These are phyloP conservation scores for Polygonum aviculare DNA, from an alignment of 148 eudicot genomes.

Conservation along the genomic window DNA sequence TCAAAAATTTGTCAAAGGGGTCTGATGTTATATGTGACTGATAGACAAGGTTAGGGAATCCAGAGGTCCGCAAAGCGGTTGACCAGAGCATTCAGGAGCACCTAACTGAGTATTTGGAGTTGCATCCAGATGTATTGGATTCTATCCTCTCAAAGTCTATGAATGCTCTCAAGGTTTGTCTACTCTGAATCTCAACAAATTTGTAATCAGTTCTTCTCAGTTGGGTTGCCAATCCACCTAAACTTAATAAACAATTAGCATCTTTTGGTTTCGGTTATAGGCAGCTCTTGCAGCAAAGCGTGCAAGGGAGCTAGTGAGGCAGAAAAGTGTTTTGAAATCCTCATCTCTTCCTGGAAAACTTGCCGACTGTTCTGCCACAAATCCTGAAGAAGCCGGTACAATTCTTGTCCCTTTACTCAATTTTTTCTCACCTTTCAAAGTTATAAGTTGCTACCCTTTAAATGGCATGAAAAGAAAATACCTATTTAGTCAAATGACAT, in stretches of 20 bases:
- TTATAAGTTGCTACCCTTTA: background rate
- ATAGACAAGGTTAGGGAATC: conserved; percentile 93
- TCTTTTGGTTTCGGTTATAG: conserved; percentile 27
- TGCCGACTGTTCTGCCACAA: conserved; percentile 92
- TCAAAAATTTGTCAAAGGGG: background rate
- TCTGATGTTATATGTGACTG: conserved; percentile 16
- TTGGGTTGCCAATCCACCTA: background rate
- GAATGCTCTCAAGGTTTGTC: conserved; percentile 79
- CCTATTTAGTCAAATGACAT: background rate
- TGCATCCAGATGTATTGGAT: conserved; percentile 95
- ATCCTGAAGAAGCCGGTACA: conserved; percentile 89
- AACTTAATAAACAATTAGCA: background rate
- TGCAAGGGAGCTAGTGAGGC: conserved; percentile 89
- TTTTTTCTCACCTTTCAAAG: background rate
- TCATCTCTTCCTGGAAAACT: conserved; percentile 99
- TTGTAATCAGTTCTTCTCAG: background rate
- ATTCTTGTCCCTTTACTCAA: background rate
- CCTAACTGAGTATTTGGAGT: conserved; percentile 85
- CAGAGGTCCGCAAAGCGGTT: conserved; percentile 86
- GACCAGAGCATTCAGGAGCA: conserved; percentile 88
- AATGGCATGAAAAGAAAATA: background rate
- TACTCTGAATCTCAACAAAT: background rate
- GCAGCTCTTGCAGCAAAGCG: conserved; percentile 97
- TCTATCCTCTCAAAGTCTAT: conserved; percentile 77
- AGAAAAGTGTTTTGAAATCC: conserved; percentile 74